Base-by-base conservation (phyloP, 75 land plant genomes). In the Adiantum capillusveneris region DNA sequence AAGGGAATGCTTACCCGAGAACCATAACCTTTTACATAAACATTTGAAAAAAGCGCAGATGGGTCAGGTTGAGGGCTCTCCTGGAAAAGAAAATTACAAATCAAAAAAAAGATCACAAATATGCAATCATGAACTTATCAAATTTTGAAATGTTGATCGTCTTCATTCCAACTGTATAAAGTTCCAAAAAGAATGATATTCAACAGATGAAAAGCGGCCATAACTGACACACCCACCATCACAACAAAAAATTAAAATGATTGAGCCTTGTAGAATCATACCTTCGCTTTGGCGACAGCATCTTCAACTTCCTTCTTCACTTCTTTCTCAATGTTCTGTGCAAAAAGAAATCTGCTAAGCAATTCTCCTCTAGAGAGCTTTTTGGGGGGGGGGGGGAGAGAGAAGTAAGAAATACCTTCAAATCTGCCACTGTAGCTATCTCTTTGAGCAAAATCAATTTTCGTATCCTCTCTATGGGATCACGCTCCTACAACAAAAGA, bases 381-480 rank as follows among this genome's bases (percentile, higher is more conserved):
- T n/a, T 43, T 43, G 13, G n/a, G 16, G n/a, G 31, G 0, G 0
- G 3, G 20, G 55, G 21, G 12, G 30, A 49, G 56, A 5, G 44
- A 18, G 5, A 2, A 24, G 3, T 3, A 54, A 53, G 17, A 11
- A 12, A 46, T 52, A 91, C 97, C 97, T 93, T 93, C 45, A 93
- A 69, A 55, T 93, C 98, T 51, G 76, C 66, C 26, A 82, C 96
- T 29, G 87, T 70, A 11, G 84, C 84, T 37, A 93, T 66, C 43
- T 89, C 85, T 69, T 86, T 76, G 18, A 82, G 18, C 42, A 89
- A 51, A 24, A 93, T 55, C 58, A 93, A 54, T 29, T 93, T 93
- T 51, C 98, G 71, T 12, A 93, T 65, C 67, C 98, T 85, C 69
- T 93, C 98, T 81, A 93, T 85, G 28, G 96, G 96, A 68, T 93